These are phyloP conservation scores for Torulaspora quercuum DNA, from an alignment of 805 yeast species.

Conservation along the genomic window DNA sequence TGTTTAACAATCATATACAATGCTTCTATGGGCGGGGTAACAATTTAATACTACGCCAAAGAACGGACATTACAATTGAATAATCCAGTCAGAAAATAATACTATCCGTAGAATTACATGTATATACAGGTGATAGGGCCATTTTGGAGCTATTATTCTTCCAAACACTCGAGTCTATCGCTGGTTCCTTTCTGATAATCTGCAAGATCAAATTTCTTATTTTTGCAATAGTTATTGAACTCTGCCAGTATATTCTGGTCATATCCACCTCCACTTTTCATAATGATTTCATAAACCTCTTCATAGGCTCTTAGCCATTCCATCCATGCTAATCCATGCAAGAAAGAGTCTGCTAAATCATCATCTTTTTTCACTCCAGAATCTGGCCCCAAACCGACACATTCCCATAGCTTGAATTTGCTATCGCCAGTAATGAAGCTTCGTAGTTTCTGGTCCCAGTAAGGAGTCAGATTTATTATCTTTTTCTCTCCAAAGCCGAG, in stretches of 20 bases:
- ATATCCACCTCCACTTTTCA: conserved; percentile 10
- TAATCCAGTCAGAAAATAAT: no score
- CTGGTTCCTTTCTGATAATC: conserved; percentile 7
- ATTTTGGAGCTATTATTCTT: no score
- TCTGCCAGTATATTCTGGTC: conserved; percentile 10
- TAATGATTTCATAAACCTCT: conserved; percentile 20
- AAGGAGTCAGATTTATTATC: conserved; percentile 7
- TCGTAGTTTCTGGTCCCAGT: conserved; percentile 11
- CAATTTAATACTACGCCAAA: conserved; percentile 42
- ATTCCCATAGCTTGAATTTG: conserved; percentile 13
- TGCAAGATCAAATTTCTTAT: conserved; percentile 8
- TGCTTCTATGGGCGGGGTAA: neutral
- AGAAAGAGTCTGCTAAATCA: conserved; percentile 62
- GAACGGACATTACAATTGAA: no score
- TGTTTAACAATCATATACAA: no score
- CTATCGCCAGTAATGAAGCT: conserved; percentile 2
- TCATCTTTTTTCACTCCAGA: conserved; percentile 48
- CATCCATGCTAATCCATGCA: conserved; percentile 54
- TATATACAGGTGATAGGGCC: no score
- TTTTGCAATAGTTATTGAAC: conserved; percentile 15
- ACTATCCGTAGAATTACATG: no score
- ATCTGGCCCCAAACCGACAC: conserved; percentile 10
- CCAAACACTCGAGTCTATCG: no score
- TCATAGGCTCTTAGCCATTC: conserved; percentile 38
- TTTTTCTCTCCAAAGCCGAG: conserved; percentile 4